Evolutionary conservation across 352 stramenopile species (phyloP).

Genomic region (Achlya hypogyna): DNA sequence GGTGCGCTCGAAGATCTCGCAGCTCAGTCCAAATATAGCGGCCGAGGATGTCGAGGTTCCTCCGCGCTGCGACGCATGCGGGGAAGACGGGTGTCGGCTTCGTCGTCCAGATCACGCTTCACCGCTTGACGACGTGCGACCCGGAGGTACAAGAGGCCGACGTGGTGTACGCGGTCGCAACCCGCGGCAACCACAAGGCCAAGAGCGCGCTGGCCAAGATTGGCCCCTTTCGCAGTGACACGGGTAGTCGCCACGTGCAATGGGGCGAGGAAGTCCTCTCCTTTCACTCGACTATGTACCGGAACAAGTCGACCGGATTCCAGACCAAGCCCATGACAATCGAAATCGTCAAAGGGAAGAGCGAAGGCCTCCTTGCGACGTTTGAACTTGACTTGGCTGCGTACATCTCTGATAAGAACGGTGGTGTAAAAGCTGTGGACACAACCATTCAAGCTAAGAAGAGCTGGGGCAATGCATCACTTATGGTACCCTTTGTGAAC

Average conservation of each 20-base stretch:
- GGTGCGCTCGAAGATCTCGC: too few relatives aligned
- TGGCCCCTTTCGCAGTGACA: neutral
- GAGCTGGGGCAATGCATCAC: neutral
- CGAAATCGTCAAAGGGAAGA: neutral
- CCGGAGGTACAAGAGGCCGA: neutral
- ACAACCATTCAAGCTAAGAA: slow-evolving; percentile 8
- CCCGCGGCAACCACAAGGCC: slow-evolving; percentile 4
- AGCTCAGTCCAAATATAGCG: neutral
- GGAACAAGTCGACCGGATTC: slow-evolving; percentile 1
- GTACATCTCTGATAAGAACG: slow-evolving; percentile 14
- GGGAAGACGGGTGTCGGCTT: slow-evolving; percentile 13
- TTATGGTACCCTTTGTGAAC: neutral
- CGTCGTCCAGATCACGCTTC: slow-evolving; percentile 5
- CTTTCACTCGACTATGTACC: slow-evolving; percentile 17
- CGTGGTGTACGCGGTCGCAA: slow-evolving; percentile 3
- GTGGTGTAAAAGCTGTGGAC: neutral
- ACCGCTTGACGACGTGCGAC: slow-evolving; percentile 3
- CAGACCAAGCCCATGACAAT: slow-evolving; percentile 8
- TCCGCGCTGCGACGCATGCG: slow-evolving; percentile 9
- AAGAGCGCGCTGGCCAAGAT: neutral
- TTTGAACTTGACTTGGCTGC: slow-evolving; percentile 11
- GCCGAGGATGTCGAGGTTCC: slow-evolving; percentile 15
- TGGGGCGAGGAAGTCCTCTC: neutral
- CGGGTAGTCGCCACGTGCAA: neutral
- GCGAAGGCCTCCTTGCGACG: neutral